Evolutionary conservation across 2,329 filamentous ascomycete species (phyloP).

Genomic region (Penicillium sp.): DNA sequence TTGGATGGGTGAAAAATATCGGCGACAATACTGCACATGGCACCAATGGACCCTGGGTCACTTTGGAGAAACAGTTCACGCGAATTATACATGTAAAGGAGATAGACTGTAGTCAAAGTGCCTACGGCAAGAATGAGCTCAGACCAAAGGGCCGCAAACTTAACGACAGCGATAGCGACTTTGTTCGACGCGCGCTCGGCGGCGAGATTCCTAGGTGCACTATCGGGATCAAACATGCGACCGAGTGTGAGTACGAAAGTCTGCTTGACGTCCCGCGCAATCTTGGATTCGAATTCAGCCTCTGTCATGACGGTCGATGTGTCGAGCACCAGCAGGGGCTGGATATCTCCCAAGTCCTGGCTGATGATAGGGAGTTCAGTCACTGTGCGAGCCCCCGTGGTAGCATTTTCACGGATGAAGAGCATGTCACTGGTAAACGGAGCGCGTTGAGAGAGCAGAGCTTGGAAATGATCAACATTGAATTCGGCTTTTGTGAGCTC

Average conservation of each 20-base stretch:
- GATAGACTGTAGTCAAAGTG: slow-evolving; percentile 23
- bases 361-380: slow-evolving; percentile 36
- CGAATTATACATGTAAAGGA: slow-evolving; percentile 31
- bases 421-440: slow-evolving; percentile 38
- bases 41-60: slow-evolving; percentile 36
- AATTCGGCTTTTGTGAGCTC: slow-evolving; percentile 25
- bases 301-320: slow-evolving; percentile 31
- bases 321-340: slow-evolving; percentile 33
- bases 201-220: slow-evolving; percentile 19
- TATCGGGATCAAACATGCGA: slow-evolving; percentile 34
- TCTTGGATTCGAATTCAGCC: slow-evolving; percentile 29
- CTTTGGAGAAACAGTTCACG: slow-evolving; percentile 34
- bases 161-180: slow-evolving; percentile 33
- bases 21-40: slow-evolving; percentile 38
- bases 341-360: slow-evolving; percentile 32
- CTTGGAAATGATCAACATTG: slow-evolving; percentile 35
- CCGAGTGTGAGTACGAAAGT: slow-evolving; percentile 34
- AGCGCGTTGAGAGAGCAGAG: slow-evolving; percentile 31
- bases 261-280: slow-evolving; percentile 31
- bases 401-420: slow-evolving; percentile 32
- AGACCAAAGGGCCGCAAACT: slow-evolving; percentile 30
- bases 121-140: slow-evolving; percentile 32
- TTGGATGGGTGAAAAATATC: slow-evolving; percentile 33
- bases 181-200: slow-evolving; percentile 26
- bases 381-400: slow-evolving; percentile 27